Evolutionary conservation across 805 yeast species (phyloP).

Genomic region (Sugiyamaella qingdaonensis): DNA sequence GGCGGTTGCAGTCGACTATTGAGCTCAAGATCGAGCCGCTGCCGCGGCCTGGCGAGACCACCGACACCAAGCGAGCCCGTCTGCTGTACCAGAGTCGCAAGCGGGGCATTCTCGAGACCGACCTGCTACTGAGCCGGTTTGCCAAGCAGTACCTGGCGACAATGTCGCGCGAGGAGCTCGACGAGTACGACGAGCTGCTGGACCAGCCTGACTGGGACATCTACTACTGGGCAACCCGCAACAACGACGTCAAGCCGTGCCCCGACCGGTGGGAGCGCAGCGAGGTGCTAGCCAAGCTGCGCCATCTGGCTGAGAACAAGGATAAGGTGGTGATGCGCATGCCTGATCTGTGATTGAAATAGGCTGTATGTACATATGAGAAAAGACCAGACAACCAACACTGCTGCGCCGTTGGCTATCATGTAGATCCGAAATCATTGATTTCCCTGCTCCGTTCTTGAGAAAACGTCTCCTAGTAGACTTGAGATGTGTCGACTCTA

Average conservation of each 20-base stretch:
- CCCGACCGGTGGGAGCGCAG: conserved; percentile 83
- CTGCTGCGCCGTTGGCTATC: too few relatives aligned
- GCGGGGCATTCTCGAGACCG: conserved; percentile 93
- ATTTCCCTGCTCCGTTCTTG: too few relatives aligned
- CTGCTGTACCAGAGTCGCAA: conserved; percentile 87
- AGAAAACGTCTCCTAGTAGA: too few relatives aligned
- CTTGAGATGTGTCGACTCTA: too few relatives aligned
- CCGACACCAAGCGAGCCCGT: conserved; percentile 78
- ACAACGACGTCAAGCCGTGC: conserved; percentile 69
- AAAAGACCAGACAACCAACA: too few relatives aligned
- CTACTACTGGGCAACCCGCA: conserved; percentile 93
- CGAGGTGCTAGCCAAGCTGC: conserved; percentile 57
- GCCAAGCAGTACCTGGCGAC: conserved; percentile 66
- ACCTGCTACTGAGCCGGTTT: conserved; percentile 75
- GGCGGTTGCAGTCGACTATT: conserved; percentile 21
- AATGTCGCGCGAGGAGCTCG: conserved; percentile 61
- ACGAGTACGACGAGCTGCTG: conserved; percentile 75
- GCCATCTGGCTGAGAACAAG: conserved; percentile 68
- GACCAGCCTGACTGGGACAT: conserved; percentile 99
- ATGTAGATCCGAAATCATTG: too few relatives aligned
- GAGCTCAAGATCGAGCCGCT: conserved; percentile 74
- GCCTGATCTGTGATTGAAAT: conserved; percentile 56
- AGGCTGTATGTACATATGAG: background rate
- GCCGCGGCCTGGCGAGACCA: conserved; percentile 65
- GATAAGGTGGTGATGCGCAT: conserved; percentile 73